phyloP scores from a whole-genome alignment of 1,284 basidiomycete genomes.

The Fomitopsis pinicola region DNA sequence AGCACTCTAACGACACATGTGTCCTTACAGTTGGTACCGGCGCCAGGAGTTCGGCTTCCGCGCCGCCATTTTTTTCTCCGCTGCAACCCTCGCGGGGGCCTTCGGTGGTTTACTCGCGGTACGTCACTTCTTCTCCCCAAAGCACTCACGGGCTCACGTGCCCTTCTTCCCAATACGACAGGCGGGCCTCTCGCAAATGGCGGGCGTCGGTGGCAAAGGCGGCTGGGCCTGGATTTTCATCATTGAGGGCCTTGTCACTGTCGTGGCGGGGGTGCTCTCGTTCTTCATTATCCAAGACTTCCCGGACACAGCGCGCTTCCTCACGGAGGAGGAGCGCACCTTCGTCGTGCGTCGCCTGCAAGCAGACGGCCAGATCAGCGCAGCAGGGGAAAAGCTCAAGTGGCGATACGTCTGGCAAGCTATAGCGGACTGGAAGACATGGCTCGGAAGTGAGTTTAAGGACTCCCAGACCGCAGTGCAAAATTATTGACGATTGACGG shows the following conservation, averaged over 20 bases:
- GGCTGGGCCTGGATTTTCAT: slow-evolving; percentile 72
- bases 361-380: slow-evolving; percentile 66
- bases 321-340: slow-evolving; percentile 64
- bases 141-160: not conserved
- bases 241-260: slow-evolving; percentile 62
- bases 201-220: slow-evolving; percentile 61
- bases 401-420: slow-evolving; percentile 60
- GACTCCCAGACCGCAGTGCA: not conserved
- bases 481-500: not conserved
- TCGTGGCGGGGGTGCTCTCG: slow-evolving; percentile 56
- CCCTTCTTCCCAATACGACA: slow-evolving; percentile 18
- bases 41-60: slow-evolving; percentile 65
- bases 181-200: slow-evolving; percentile 69
- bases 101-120: slow-evolving; percentile 69
- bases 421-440: slow-evolving; percentile 71
- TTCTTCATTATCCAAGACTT: slow-evolving; percentile 82
- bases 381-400: slow-evolving; percentile 60
- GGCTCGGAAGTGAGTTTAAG: slow-evolving; percentile 48
- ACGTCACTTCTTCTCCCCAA: slow-evolving; percentile 16
- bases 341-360: slow-evolving; percentile 70
- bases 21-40: slow-evolving; percentile 32
- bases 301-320: slow-evolving; percentile 75
- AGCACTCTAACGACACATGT: too few species aligned
- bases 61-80: slow-evolving; percentile 71
- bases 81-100: slow-evolving; percentile 67